Base-by-base conservation (phyloP, 345 rosid species). In the Moricandia moricandioides region DNA sequence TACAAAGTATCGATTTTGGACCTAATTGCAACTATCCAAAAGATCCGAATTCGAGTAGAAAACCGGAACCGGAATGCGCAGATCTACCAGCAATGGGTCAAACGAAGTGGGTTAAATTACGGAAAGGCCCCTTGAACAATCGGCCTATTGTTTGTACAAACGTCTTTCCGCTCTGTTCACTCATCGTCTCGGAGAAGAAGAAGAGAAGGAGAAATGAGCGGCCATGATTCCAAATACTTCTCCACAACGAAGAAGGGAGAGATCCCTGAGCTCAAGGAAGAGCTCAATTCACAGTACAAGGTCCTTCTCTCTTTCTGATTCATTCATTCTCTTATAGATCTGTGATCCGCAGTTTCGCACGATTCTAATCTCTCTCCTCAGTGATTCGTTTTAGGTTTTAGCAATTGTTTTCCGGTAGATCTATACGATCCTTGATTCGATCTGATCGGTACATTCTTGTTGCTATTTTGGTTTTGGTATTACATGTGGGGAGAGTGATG, bases 191-290 rank as follows among this genome's bases (percentile, higher is more conserved):
- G 17, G 62, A 57, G 71, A 18, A 49, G 71, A 18, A 49, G 67
- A 65, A 66, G 60, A 7, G 21, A 70, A 76, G 59, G 67, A 78
- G 71, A 76, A 69, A 91, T 88, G 98, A 91, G 98, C 83, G 97
- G 97, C 3, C 98, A 94, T 78, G 96, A 94, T 85, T 94, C 96
- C 9, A 94, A 94, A 87, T 94, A 94, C 77, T 91, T 94, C 83
- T 94, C 97, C 45, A 91, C 96, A 2, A 91, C 96, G 72, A 93
- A 93, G 92, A 93, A 93, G 82, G 97, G 97, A 33, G 98, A 93
- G 83, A 94, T 94, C 85, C 95, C 93, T 67, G 98, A 94, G 81
- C 55, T 49, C 55, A 49, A 49, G 55, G 55, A 49, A 49, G 55
- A 49, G 55, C 55, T 49, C 4, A 49, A 91, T 90, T 91, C 97